Percentiles rank a stretch among this genome's conserved stretches.
Conservation (phyloP, 345 rosid species). For the Capsella bursapastoris region DNA sequence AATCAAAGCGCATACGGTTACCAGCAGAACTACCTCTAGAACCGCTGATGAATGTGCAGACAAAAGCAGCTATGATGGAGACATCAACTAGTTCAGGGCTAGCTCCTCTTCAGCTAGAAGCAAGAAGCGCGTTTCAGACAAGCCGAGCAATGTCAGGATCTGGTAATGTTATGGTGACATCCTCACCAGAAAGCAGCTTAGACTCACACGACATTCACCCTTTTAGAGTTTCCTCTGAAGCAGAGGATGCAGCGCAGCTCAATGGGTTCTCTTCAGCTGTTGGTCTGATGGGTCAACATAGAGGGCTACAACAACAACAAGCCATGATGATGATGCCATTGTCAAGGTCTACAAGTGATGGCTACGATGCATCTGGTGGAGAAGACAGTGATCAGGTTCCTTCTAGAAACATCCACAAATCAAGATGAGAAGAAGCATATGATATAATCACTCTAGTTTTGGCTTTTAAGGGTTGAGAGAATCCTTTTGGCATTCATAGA, state of each 20-base stretch:
- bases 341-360: constrained; percentile 92
- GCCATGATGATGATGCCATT: constrained; percentile 67
- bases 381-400: constrained; percentile 97
- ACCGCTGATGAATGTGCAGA: constrained; percentile 50
- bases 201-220: constrained; percentile 96
- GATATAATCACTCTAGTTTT: constrained; percentile 22
- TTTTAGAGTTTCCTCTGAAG: constrained; percentile 79
- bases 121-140: constrained; percentile 92
- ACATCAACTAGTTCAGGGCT: constrained; percentile 75
- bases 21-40: constrained; percentile 81
- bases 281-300: constrained; percentile 41
- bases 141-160: constrained; percentile 86
- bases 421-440: constrained; percentile 38
- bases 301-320: constrained; percentile 45
- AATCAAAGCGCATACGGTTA: constrained; percentile 68
- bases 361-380: constrained; percentile 96
- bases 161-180: constrained; percentile 62
- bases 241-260: constrained; percentile 69
- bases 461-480: constrained; percentile 18
- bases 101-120: constrained; percentile 94
- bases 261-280: constrained; percentile 57
- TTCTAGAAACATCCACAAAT: constrained; percentile 67
- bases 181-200: constrained; percentile 97
- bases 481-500: constrained; percentile 23
- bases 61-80: constrained; percentile 59